phyloP scores from a whole-genome alignment of 805 yeast genomes.

The Debaryomyces castellii region DNA sequence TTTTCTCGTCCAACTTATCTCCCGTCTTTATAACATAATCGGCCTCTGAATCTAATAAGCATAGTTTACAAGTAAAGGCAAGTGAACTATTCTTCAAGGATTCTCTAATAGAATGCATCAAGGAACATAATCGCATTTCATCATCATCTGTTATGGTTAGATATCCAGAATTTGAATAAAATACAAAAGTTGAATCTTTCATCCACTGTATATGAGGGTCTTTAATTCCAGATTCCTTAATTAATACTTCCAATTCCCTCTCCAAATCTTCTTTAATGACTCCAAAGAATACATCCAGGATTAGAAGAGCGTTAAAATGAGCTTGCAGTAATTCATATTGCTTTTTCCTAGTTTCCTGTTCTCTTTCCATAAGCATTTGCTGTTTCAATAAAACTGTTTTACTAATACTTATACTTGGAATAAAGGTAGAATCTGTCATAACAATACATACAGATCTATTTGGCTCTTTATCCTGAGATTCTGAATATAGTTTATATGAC shows the following conservation, averaged over 20 bases:
- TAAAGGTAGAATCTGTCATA: conserved; percentile 25
- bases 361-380: conserved; percentile 19
- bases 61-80: conserved; percentile 50
- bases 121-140: conserved; percentile 42
- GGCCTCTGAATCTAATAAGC: conserved; percentile 36
- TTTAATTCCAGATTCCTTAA: conserved; percentile 18
- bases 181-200: conserved; percentile 40
- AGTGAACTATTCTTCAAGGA: conserved; percentile 38
- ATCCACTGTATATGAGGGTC: conserved; percentile 40
- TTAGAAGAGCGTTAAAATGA: conserved; percentile 52
- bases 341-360: conserved; percentile 18
- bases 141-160: conserved; percentile 32
- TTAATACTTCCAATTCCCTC: conserved; percentile 19
- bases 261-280: conserved; percentile 47
- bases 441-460: conserved; percentile 67
- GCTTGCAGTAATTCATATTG: conserved; percentile 25
- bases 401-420: conserved; percentile 48
- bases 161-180: conserved; percentile 35
- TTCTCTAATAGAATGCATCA: conserved; percentile 35
- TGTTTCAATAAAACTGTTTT: conserved; percentile 36
- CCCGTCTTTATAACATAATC: conserved; percentile 18
- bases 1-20: background rate
- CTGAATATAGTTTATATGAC: conserved; percentile 57
- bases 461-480: conserved; percentile 83
- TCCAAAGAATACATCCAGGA: conserved; percentile 55